Evolutionary conservation across 306 rosid genomes (phyloP), one percentile per base, ranked within the genome.

Genomic region (Sechiopsis laciniata): DNA sequence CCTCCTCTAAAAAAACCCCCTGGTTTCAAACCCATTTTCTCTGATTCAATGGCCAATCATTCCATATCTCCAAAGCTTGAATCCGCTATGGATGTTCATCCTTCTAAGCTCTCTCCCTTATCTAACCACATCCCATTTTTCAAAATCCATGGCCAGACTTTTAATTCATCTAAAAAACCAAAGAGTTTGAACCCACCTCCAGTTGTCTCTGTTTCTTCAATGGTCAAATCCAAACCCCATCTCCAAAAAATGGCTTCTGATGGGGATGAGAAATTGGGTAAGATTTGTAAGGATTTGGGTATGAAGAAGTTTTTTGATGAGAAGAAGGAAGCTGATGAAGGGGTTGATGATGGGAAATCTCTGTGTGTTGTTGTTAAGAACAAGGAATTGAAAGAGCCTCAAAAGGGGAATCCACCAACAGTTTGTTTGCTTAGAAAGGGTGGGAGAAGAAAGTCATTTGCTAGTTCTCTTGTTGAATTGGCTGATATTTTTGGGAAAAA

Each of bases 371-470:
- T 78, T 40, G 75, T 65, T 50, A 81, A 84, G 77, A 51, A 62
- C 51, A 81, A 86, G 77, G 82, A 84, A 15, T 10, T 12, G 59
- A 51, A 70, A 48, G 59, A 51, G 8, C 46, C 37, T 71, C 73
- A 54, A 53, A 78, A 76, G n/a, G 65, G 71, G 20, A 52, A 48
- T 48, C n/a, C 12, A 68, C 74, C 72, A 37, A 78, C 89, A 26
- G 79, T 83, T 75, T 82, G 90, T 6, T n/a, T 81, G 51, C 75
- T 74, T 53, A 26, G 65, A 5, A 46, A 64, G 45, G 80, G 87
- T 1, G 86, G 91, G 6, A 87, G 96, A 75, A 88, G 97, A 77
- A 82, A 81, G 71, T 93, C 98, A 2, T 71, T 86, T 21, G 71
- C 83, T 64, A 96, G 83, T 42, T 55, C 91, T 15, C 78, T 77